Evolutionary conservation across 2,329 filamentous ascomycete genomes (phyloP), one percentile per base, ranked within the genome.

Genomic region (Pseudocercospora fuligena): DNA sequence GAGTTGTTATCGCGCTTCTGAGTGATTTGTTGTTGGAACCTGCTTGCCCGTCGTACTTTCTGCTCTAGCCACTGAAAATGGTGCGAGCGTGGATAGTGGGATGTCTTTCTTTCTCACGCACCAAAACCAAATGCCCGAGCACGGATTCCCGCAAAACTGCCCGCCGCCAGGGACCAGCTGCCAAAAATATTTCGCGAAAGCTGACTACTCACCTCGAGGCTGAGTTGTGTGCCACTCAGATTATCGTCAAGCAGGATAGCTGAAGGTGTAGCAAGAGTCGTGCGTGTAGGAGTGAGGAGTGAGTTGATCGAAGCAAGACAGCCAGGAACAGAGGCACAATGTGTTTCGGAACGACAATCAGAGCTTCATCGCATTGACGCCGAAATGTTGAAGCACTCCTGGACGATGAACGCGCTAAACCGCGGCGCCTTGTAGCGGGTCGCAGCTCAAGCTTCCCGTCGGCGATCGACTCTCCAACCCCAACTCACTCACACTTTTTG

Each of bases 391-490:
- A 64, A 66, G 65, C 54, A 60, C 60, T 59, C 51, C 61, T 63
- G 49, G 47, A 51, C 63, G 63, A 57, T 59, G 46, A 58, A 59
- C 61, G 23, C 51, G 53, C 25, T 57, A 66, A 51, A 58, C 47
- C 51, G 51, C 51, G 51, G 51, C 56, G 56, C 54, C 29, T 21
- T 36, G 53, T 31, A 12, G 60, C 64, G 61, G 65, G 65, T 61
- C 49, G 61, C 59, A 53, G 65, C 65, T 53, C 57, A 61, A 61
- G 57, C 65, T 67, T 67, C 67, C 64, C 61, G 58, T 59, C 64
- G 62, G 58, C 61, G 64, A 63, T 67, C 67, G 43, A 51, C 61
- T 49, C 29, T 61, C 58, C 64, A 60, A 59, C 64, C 64, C 60
- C 65, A 66, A 59, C 60, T 61, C 54, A 25, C 25, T 43, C 36